Base-by-base conservation (phyloP, 345 rosid species). In the Microcos paniculata region DNA sequence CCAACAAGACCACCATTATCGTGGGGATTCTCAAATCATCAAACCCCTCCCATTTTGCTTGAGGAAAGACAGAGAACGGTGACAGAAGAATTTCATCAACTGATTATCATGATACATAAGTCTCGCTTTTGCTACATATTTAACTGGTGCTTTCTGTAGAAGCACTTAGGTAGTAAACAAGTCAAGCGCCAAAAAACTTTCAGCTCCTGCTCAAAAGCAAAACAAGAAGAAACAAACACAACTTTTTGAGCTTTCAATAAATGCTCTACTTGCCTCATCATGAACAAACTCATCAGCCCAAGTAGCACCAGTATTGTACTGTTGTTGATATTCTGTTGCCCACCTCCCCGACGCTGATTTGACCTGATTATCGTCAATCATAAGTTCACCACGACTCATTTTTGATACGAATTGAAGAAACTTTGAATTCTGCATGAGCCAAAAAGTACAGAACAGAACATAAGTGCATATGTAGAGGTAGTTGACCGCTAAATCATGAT, bases 311-410 rank as follows among this genome's bases (percentile, higher is more conserved):
- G 86, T 83, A 61, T 81, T 70, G 79, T 88, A 79, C 75, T 89
- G 93, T 82, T 91, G 92, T 82, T 92, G 94, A 89, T 88, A 96
- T 84, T 96, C 98, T 31, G 90, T 68, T 71, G 97, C 92, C 99
- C 98, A 96, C 74, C 90, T 92, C 76, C 93, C 90, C 18, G 94
- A 78, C 71, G 86, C 90, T 64, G 94, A 88, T 85, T 92, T 94
- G 76, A 96, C 92, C 88, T 90, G 91, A 87, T 94, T 94, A 77
- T 96, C 98, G 79, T 96, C 94, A 49, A 96, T 84, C 70, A 96
- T 92, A 77, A 96, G 98, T 85, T 96, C 97, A 62, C 98, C 98
- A 0, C 96, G 97, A 82, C 99, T 96, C 99, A 96, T 96, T 86
- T 96, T 96, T 33, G 99, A 96, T 80, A 96, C 89, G 84, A 96